These are phyloP conservation scores for Cladophialophora bantiana DNA, from an alignment of 2,329 filamentous ascomycete genomes.

Conservation along the genomic window DNA sequence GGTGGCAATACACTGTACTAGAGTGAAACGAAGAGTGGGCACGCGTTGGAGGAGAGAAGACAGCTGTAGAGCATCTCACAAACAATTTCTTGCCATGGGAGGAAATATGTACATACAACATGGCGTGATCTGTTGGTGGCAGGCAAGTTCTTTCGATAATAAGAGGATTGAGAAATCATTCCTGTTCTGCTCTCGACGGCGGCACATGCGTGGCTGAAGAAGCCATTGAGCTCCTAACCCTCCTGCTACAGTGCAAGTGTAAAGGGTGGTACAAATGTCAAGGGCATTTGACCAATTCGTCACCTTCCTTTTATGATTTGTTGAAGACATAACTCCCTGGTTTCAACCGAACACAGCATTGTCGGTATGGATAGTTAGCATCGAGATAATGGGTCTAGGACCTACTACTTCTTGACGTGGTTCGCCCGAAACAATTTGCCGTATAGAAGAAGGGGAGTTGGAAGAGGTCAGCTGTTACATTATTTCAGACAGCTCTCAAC, in stretches of 20 bases:
- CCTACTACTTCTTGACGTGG: neutral
- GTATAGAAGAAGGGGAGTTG: neutral
- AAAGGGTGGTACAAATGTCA: neutral
- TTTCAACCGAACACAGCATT: neutral
- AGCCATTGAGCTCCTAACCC: neutral
- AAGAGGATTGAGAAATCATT: neutral
- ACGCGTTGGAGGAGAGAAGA: neutral
- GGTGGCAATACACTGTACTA: slow-evolving; percentile 36
- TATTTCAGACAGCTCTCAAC: neutral
- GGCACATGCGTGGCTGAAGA: neutral
- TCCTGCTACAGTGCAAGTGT: neutral
- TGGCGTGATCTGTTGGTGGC: neutral
- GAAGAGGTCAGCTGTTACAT: neutral
- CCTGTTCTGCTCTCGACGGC: neutral
- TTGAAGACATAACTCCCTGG: neutral
- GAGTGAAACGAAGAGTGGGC: neutral
- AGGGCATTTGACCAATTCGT: neutral
- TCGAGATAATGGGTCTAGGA: neutral
- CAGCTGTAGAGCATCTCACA: slow-evolving; percentile 1
- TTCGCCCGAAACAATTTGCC: neutral
- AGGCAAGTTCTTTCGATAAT: neutral
- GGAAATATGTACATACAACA: slow-evolving; percentile 25
- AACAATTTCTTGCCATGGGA: neutral
- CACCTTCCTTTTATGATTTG: neutral
- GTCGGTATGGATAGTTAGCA: neutral